These are phyloP conservation scores for Bryoerythrophyllum caledonicum DNA, from an alignment of 225 moss, liverwort and hornwort genomes.

Conservation along the genomic window DNA sequence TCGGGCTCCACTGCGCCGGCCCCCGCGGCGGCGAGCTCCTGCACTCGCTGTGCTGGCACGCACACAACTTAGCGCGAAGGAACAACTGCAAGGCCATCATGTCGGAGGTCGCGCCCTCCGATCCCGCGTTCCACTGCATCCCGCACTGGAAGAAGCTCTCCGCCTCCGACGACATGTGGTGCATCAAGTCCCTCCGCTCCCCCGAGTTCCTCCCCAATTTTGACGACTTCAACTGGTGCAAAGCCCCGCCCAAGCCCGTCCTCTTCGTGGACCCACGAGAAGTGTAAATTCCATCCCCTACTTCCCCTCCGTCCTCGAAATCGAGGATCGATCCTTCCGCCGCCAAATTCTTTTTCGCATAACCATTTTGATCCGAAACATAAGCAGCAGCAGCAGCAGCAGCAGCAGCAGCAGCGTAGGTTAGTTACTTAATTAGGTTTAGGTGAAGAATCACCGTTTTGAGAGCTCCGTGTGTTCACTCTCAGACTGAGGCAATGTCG, in stretches of 20 bases:
- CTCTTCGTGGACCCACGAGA: slow-evolving; percentile 95
- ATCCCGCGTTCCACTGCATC: slow-evolving; percentile 63
- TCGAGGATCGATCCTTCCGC: slow-evolving; percentile 17
- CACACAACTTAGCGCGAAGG: slow-evolving; percentile 75
- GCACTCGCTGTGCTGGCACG: slow-evolving; percentile 81
- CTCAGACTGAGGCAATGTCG: slow-evolving; percentile 16
- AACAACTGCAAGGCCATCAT: slow-evolving; percentile 81
- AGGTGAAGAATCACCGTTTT: slow-evolving; percentile 10
- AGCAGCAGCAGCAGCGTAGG: background rate
- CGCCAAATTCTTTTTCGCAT: slow-evolving; percentile 23
- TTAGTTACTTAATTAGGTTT: slow-evolving; percentile 1
- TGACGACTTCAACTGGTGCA: slow-evolving; percentile 64
- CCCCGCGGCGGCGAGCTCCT: slow-evolving; percentile 53
- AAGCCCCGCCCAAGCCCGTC: slow-evolving; percentile 52
- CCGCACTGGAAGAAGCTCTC: slow-evolving; percentile 89
- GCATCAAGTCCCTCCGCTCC: slow-evolving; percentile 61
- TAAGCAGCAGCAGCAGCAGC: too few relatives aligned
- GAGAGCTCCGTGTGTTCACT: background rate
- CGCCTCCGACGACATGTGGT: slow-evolving; percentile 84
- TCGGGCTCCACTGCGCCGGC: slow-evolving; percentile 77
- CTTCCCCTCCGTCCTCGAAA: slow-evolving; percentile 1
- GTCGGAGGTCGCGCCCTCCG: slow-evolving; percentile 74
- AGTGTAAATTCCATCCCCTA: slow-evolving; percentile 39
- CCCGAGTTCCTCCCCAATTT: slow-evolving; percentile 19
- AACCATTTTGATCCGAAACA: slow-evolving; percentile 14